Percentiles rank a stretch among this genome's conserved stretches.
Conservation (phyloP, 805 yeast species). For the Starmerella cellae region DNA sequence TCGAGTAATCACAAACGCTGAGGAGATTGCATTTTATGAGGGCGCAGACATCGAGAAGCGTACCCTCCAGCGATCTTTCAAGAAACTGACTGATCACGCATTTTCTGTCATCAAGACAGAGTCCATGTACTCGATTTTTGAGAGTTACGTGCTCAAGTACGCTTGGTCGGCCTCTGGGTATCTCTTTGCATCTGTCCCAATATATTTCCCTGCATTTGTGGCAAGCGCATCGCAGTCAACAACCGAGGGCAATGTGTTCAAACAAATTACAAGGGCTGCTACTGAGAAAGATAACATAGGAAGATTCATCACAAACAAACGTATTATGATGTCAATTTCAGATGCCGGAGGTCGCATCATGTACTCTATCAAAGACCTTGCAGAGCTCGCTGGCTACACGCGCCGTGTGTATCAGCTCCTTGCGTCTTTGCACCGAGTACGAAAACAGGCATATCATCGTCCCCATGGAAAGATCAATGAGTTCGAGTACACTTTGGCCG, state of each 20-base stretch:
- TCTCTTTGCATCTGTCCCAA: constrained; percentile 78
- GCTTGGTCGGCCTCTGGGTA: constrained; percentile 96
- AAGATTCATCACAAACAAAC: constrained; percentile 77
- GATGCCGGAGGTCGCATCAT: constrained; percentile 91
- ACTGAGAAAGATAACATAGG: constrained; percentile 45
- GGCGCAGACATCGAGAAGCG: constrained; percentile 68
- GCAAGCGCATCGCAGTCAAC: constrained; percentile 21
- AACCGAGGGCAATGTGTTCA: neutral
- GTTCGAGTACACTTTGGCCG: constrained; percentile 27
- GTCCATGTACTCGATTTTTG: constrained; percentile 58
- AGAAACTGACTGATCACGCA: constrained; percentile 42
- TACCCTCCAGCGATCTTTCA: constrained; percentile 49
- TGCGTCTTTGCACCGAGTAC: constrained; percentile 69
- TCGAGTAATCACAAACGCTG: constrained; percentile 75
- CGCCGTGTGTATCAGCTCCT: constrained; percentile 69
- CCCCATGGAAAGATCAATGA: neutral
- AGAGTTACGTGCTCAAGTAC: constrained; percentile 77
- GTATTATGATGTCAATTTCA: constrained; percentile 78
- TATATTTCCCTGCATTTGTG: constrained; percentile 43
- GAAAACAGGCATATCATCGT: constrained; percentile 34
- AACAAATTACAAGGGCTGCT: neutral
- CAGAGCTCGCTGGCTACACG: constrained; percentile 83
- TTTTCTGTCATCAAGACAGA: constrained; percentile 43
- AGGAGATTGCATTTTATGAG: constrained; percentile 87
- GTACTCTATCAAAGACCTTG: constrained; percentile 86